A percentile compares a stretch with the other conserved stretches of the same genome.
Evolutionary conservation across 805 yeast species (phyloP).

Genomic region (Saccharomycopsis fermentans): DNA sequence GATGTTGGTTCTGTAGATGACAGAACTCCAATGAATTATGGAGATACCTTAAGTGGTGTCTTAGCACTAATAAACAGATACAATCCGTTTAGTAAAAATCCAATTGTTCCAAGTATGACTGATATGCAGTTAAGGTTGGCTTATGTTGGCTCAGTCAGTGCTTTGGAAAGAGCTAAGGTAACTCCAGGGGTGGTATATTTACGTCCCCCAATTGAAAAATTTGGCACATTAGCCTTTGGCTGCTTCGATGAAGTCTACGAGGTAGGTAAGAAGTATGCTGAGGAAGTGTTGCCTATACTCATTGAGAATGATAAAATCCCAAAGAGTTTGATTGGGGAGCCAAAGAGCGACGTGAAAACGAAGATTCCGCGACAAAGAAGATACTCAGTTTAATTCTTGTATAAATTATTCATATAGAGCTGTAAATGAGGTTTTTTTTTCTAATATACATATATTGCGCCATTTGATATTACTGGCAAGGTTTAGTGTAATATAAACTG

Average conservation of each 20-base stretch:
- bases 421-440: background rate
- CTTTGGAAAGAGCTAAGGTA: slow-evolving; percentile 74
- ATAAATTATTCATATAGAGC: background rate
- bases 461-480: no score
- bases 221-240: slow-evolving; percentile 85
- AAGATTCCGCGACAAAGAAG: slow-evolving; percentile 38
- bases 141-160: slow-evolving; percentile 91
- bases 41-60: slow-evolving; percentile 84
- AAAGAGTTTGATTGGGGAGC: slow-evolving; percentile 36
- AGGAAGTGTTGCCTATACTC: slow-evolving; percentile 42
- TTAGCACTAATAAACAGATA: slow-evolving; percentile 84
- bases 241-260: slow-evolving; percentile 82
- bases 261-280: slow-evolving; percentile 73
- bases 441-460: no score
- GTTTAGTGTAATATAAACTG: no score
- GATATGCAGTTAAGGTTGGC: slow-evolving; percentile 91
- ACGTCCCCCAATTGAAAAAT: slow-evolving; percentile 89
- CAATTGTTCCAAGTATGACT: slow-evolving; percentile 88
- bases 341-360: slow-evolving; percentile 22
- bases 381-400: slow-evolving; percentile 41
- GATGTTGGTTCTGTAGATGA: slow-evolving; percentile 96
- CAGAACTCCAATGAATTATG: slow-evolving; percentile 78
- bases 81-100: slow-evolving; percentile 82
- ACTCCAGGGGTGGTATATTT: slow-evolving; percentile 80
- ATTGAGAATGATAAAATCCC: slow-evolving; percentile 48